Percentiles rank a stretch among this genome's conserved stretches.
phyloP scores from a whole-genome alignment of 192 early-diverging fungal genomes.

The Radiomyces spectabilis region DNA sequence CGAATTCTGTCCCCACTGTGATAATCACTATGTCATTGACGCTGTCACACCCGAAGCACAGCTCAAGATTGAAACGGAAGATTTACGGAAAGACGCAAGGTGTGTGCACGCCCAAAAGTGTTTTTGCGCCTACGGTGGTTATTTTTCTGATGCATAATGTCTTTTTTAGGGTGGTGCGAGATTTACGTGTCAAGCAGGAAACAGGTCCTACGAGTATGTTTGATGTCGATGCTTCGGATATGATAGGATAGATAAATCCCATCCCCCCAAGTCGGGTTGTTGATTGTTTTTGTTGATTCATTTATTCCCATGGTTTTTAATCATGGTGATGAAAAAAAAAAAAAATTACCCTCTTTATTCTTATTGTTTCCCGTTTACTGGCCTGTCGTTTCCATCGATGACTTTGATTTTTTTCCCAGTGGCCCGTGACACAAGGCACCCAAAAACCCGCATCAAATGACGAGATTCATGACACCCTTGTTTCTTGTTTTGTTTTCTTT shows the following conservation, averaged over 20 bases:
- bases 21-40: constrained; percentile 94
- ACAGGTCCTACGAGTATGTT: constrained; percentile 14
- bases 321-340: too few species aligned
- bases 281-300: too few species aligned
- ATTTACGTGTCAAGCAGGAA: constrained; percentile 6
- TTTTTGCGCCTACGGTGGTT: background rate
- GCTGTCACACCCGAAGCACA: constrained; percentile 82
- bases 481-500: too few species aligned
- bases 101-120: constrained; percentile 5
- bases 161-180: constrained; percentile 18
- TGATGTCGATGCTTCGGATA: constrained; percentile 19
- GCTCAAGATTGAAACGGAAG: constrained; percentile 89
- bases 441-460: too few species aligned
- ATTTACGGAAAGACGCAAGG: constrained; percentile 69
- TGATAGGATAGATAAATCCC: constrained; percentile 28
- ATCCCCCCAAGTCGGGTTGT: too few species aligned
- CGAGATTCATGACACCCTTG: too few species aligned
- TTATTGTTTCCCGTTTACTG: too few species aligned
- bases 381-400: too few species aligned
- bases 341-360: too few species aligned
- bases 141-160: background rate
- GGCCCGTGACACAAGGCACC: too few species aligned
- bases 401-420: too few species aligned
- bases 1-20: constrained; percentile 97
- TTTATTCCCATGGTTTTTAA: too few species aligned